phyloP scores from a whole-genome alignment of 768 basidiomycete species.

The Pulveroboletus sp. region DNA sequence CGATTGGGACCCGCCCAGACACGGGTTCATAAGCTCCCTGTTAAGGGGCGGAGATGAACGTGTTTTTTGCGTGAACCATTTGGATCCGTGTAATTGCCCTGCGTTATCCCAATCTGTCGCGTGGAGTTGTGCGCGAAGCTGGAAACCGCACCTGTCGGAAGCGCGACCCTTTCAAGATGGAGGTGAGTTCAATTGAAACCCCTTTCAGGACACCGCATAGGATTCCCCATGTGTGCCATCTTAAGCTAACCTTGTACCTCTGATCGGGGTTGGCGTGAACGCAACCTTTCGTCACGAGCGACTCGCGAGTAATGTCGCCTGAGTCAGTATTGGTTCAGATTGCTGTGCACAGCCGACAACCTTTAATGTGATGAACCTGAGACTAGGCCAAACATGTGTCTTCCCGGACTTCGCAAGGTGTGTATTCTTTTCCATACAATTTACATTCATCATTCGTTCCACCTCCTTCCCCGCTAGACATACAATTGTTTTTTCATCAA shows the following conservation, averaged over 20 bases:
- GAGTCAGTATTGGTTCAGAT: conserved; percentile 12
- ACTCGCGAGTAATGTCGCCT: conserved; percentile 6
- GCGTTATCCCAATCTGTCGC: conserved; percentile 18
- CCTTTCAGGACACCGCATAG: conserved; percentile 15
- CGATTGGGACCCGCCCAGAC: neutral
- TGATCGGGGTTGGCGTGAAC: conserved; percentile 21
- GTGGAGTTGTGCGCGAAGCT: conserved; percentile 6
- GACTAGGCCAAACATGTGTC: neutral
- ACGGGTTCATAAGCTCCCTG: conserved; percentile 14
- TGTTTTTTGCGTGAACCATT: conserved; percentile 14
- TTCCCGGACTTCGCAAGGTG: neutral
- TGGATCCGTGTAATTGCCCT: conserved; percentile 12
- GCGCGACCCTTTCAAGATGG: conserved; percentile 4
- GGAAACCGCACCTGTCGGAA: conserved; percentile 17
- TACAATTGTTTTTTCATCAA: conserved; percentile 4
- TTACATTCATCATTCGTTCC: conserved; percentile 9
- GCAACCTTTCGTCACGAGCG: conserved; percentile 2
- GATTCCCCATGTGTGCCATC: conserved; percentile 18
- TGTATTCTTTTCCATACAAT: neutral
- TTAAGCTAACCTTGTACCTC: conserved; percentile 33
- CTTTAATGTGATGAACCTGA: neutral
- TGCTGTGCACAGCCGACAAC: conserved; percentile 18
- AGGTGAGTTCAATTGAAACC: conserved; percentile 3
- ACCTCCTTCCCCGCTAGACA: conserved; percentile 3
- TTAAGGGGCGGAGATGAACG: conserved; percentile 26